Conservation (phyloP, 2,329 filamentous ascomycete genomes). For the Seiridium unicorne region DNA sequence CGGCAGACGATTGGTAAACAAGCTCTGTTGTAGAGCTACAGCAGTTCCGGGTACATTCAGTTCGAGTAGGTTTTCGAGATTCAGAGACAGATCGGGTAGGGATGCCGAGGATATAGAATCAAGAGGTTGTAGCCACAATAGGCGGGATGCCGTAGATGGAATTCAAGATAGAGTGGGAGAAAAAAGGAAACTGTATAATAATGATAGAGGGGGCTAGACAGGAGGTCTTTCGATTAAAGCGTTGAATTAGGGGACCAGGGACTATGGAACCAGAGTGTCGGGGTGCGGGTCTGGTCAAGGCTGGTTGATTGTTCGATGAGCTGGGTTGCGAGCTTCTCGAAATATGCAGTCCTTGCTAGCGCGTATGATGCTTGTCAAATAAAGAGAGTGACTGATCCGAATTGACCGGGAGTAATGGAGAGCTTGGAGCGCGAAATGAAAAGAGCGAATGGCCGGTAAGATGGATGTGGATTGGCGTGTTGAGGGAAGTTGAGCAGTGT, state of each 20-base stretch:
- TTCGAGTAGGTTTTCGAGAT: background rate
- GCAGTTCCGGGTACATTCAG: constrained; percentile 35
- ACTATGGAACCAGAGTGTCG: constrained; percentile 29
- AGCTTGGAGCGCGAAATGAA: background rate
- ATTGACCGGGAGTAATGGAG: constrained; percentile 9
- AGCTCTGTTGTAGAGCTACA: constrained; percentile 38
- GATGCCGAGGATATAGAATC: constrained; percentile 9
- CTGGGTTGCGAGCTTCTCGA: constrained; percentile 29
- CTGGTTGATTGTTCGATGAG: constrained; percentile 22
- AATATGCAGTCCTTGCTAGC: constrained; percentile 31
- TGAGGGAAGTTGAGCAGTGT: background rate
- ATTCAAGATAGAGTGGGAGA: constrained; percentile 12
- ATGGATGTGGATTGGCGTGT: background rate
- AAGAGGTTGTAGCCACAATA: background rate
- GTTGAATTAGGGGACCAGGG: constrained; percentile 28
- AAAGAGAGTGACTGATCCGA: constrained; percentile 29
- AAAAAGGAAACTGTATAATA: constrained; percentile 11
- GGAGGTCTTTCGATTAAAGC: constrained; percentile 20
- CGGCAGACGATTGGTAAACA: constrained; percentile 8
- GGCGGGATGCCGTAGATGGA: background rate
- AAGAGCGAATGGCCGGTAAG: background rate
- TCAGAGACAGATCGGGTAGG: constrained; percentile 10
- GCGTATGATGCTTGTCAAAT: constrained; percentile 25
- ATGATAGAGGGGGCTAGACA: constrained; percentile 18
- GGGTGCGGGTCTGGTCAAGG: constrained; percentile 30